Percentiles rank a stretch among this genome's conserved stretches.
Conservation (phyloP, 2,329 filamentous ascomycete genomes). For the Grosmannia clavigera region DNA sequence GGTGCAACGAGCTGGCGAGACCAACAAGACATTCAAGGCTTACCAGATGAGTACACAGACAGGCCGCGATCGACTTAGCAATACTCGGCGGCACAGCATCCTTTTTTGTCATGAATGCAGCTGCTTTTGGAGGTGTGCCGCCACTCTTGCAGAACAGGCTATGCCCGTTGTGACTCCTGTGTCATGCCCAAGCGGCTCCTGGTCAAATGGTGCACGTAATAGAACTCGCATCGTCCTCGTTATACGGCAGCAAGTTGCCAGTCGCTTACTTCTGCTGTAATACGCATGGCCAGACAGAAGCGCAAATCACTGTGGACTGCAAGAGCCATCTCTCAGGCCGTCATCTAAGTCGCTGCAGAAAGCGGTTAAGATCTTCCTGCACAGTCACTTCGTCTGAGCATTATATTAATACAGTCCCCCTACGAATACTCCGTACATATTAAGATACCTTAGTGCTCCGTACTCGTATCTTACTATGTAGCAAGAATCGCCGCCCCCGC, state of each 20-base stretch:
- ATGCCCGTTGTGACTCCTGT: not conserved
- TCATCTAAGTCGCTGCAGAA: not conserved
- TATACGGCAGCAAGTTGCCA: no score
- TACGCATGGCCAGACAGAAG: no score
- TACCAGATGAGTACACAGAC: not conserved
- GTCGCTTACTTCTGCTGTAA: no score
- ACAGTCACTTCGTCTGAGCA: not conserved
- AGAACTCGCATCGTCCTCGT: not conserved
- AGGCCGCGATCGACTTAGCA: not conserved
- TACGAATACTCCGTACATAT: not conserved
- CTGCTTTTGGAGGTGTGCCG: not conserved
- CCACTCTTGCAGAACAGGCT: not conserved
- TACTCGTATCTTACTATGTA: no score
- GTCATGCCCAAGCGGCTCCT: not conserved
- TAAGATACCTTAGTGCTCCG: no score
- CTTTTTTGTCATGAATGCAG: not conserved
- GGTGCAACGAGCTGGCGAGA: not conserved
- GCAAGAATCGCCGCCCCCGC: not conserved
- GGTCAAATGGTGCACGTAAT: not conserved
- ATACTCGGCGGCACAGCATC: not conserved
- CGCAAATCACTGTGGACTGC: no score
- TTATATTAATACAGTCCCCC: not conserved
- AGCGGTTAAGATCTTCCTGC: not conserved
- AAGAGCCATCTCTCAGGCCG: no score
- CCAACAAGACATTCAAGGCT: not conserved